Evolutionary conservation across 441 rosid species (phyloP), one percentile per base, ranked within the genome.

Genomic region (Brassica hybrid): DNA sequence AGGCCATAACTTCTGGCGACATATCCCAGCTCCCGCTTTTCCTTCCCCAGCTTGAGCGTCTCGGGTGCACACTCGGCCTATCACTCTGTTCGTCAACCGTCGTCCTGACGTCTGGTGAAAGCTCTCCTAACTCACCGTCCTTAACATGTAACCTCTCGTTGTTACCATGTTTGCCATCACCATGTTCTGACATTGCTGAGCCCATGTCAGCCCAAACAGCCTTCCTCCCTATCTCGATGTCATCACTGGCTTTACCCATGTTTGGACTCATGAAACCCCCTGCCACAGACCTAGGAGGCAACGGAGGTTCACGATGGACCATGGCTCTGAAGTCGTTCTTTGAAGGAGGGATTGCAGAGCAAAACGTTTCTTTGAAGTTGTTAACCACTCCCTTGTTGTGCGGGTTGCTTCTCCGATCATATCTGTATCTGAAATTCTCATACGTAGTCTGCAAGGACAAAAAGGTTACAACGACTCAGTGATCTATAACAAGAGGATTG

Each of bases 21-120:
- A 90, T 93, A 74, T 92, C 97, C 98, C 98, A 93, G 90, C 94
- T 91, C 75, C 99, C 99, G n/a, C 98, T 94, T 80, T 91, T 93
- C 79, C 97, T 89, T 80, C 98, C 99, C 99, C 97, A 89, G 62
- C 98, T 94, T 18, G 98, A 94, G 52, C 96, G 86, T 71, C 97
- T 89, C 11, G 96, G 97, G 77, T 94, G 94, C 30, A 89, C 61
- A 67, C 90, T 87, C 2, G 73, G 79, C 12, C 88, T 88, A 65
- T 90, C 93, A 17, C 87, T 88, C 8, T 71, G 65, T 72, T 90
- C 96, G 63, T 92, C 96, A 67, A 85, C 91, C 2, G 90, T 82
- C 16, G 83, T 82, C 84, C 97, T 88, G 52, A 89, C 76, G 52
- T 91, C 92, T 0, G 94, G 97, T 50, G 94, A 91, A 69, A 87